These are phyloP conservation scores for Fusarium robinianum DNA, from an alignment of 2,329 filamentous ascomycete genomes.

Conservation along the genomic window DNA sequence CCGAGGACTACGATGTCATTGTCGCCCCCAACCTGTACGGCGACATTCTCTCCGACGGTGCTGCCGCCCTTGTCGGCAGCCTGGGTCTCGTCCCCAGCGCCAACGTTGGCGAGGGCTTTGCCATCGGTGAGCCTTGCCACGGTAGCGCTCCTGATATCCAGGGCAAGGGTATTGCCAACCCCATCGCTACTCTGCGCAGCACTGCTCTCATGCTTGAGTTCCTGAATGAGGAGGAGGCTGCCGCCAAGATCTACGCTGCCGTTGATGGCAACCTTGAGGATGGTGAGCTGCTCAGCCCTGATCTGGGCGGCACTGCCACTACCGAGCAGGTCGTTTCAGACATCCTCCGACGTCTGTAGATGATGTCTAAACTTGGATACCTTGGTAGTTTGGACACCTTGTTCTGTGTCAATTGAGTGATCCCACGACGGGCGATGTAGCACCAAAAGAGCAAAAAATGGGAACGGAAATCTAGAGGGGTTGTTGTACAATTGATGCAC, in stretches of 20 bases:
- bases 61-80: constrained; percentile 89
- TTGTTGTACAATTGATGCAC: constrained; percentile 32
- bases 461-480: constrained; percentile 24
- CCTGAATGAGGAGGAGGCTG: constrained; percentile 82
- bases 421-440: no score
- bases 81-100: constrained; percentile 91
- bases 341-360: constrained; percentile 78
- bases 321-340: constrained; percentile 88
- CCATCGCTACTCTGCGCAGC: constrained; percentile 90
- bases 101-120: constrained; percentile 92
- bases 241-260: constrained; percentile 86
- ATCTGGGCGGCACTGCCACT: constrained; percentile 84
- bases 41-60: constrained; percentile 94
- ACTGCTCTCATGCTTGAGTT: constrained; percentile 97
- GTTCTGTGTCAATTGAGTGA: background rate
- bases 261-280: constrained; percentile 90
- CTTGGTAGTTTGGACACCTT: constrained; percentile 4
- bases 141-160: constrained; percentile 95
- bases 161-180: constrained; percentile 91
- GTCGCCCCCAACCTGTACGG: constrained; percentile 98
- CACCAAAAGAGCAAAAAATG: constrained; percentile 5
- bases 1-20: constrained; percentile 93
- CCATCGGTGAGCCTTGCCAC: constrained; percentile 97
- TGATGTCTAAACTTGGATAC: constrained; percentile 12
- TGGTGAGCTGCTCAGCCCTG: constrained; percentile 80